A percentile compares a stretch with the other conserved stretches of the same genome.
These are phyloP conservation scores for Cochlearia excelsa DNA, from an alignment of 345 rosid species.

Conservation along the genomic window DNA sequence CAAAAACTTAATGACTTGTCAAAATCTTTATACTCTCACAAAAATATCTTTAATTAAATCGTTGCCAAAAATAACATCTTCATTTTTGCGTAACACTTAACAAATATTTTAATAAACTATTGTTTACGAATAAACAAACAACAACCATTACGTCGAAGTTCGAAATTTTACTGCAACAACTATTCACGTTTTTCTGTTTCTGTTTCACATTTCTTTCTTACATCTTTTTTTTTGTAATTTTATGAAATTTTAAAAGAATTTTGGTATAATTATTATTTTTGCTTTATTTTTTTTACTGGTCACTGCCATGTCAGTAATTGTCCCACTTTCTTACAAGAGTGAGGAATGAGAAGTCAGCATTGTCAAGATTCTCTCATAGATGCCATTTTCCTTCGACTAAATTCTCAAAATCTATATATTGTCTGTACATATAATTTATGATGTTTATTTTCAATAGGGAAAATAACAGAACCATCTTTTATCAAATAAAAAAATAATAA, in stretches of 20 bases:
- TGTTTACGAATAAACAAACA: not conserved
- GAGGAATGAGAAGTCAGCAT: slow-evolving; percentile 26
- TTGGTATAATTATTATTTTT: slow-evolving; percentile 7
- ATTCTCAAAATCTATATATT: not conserved
- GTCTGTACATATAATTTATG: not conserved
- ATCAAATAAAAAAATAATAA: too few species aligned
- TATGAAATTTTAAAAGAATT: slow-evolving; percentile 14
- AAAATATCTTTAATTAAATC: too few species aligned
- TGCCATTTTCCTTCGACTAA: not conserved
- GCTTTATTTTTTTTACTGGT: slow-evolving; percentile 8
- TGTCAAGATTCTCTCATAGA: slow-evolving; percentile 10
- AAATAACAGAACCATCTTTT: too few species aligned
- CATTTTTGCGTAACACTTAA: not conserved
- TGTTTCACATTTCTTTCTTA: slow-evolving; percentile 33
- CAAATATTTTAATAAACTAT: not conserved
- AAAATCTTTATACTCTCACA: too few species aligned
- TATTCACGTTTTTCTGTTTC: slow-evolving; percentile 19
- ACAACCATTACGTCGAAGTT: slow-evolving; percentile 11
- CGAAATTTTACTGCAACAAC: slow-evolving; percentile 15
- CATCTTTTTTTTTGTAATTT: slow-evolving; percentile 1
- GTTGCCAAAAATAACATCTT: too few species aligned
- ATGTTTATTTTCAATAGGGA: too few species aligned
- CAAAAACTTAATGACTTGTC: too few species aligned
- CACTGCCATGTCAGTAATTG: slow-evolving; percentile 49
- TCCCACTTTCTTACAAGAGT: slow-evolving; percentile 34